Evolutionary conservation across 1,284 basidiomycete genomes (phyloP).

Genomic region (Heterobasidion occidentale): DNA sequence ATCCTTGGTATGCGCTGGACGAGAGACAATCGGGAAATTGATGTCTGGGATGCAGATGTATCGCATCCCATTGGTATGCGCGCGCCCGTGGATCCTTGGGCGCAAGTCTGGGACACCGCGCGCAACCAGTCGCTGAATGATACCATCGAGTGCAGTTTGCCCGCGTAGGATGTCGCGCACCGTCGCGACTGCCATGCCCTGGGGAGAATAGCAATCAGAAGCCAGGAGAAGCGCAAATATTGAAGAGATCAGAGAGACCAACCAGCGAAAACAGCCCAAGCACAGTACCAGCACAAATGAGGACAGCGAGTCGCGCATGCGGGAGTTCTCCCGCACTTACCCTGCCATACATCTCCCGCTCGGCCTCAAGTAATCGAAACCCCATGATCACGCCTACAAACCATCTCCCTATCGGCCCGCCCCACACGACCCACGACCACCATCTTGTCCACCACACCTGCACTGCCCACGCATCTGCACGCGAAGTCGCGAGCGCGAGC

Average conservation of each 20-base stretch:
- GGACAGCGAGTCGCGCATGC: conserved; percentile 25
- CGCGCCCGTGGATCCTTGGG: too few species aligned
- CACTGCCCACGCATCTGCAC: conserved; percentile 24
- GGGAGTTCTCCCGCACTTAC: conserved; percentile 30
- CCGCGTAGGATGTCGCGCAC: conserved; percentile 23
- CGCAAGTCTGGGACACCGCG: not conserved
- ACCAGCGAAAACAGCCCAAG: conserved; percentile 34
- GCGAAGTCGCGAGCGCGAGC: conserved; percentile 27
- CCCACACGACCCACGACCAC: conserved; percentile 41
- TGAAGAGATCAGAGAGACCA: conserved; percentile 10
- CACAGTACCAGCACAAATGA: conserved; percentile 21
- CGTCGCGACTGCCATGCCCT: conserved; percentile 24
- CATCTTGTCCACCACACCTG: conserved; percentile 40
- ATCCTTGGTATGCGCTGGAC: too few species aligned
- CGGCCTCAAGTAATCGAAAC: conserved; percentile 24
- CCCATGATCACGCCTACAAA: conserved; percentile 34
- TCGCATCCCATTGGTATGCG: too few species aligned
- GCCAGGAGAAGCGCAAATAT: not conserved
- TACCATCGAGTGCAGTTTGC: conserved; percentile 25
- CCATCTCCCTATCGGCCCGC: conserved; percentile 40
- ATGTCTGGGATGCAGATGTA: not conserved
- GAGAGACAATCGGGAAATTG: not conserved
- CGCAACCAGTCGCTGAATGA: conserved; percentile 3
- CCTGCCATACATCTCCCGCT: conserved; percentile 2
- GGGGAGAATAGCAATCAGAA: not conserved